Base-by-base conservation (phyloP, 495 filamentous ascomycete genomes). In the Extremus antarcticus region DNA sequence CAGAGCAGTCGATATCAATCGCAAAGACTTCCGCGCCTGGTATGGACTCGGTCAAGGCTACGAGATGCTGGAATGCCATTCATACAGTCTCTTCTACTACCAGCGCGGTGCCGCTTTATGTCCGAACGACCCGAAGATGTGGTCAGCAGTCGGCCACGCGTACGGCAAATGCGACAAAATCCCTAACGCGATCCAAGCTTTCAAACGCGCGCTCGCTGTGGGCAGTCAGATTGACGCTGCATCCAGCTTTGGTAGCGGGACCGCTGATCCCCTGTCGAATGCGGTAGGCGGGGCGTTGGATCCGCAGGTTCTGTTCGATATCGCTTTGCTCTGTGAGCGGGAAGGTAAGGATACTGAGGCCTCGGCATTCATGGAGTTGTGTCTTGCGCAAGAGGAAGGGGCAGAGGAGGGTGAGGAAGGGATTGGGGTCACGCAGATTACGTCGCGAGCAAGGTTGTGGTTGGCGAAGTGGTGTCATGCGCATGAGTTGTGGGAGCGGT, bases 11-110 rank as follows among this genome's bases (percentile, higher is more conserved):
- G 94, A 97, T 61, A 85, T 91, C 65, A 97, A 99, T 66, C 83
- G 92, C 43, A 87, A 90, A 65, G 94, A 99, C 65, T 97, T 96
- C 70, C 86, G 94, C 48, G 94, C 94, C 16, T 99, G 94, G 94
- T 97, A 97, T 66, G 92, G 94, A 50, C 76, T 99, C 0, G 94
- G 94, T 4, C 91, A 97, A 65, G 92, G 91, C 0, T 99, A 99
- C 62, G 94, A 99, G 66, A 83, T 99, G 23, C 78, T 99, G 8
- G 94, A 97, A 67, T 96, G 96, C 90, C 86, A 94, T 61, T 85
- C 88, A 54, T 99, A 99, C 67, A 87, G 90, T 3, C 74, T 97
- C 0, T 97, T 89, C 78, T 99, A 99, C 70, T 96, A 92, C 73
- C 91, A 99, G 63, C 88, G 90, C 49, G 92, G 92, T 0, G 91